These are phyloP conservation scores for Alternaria burnsii DNA, from an alignment of 2,329 filamentous ascomycete species.

Conservation along the genomic window DNA sequence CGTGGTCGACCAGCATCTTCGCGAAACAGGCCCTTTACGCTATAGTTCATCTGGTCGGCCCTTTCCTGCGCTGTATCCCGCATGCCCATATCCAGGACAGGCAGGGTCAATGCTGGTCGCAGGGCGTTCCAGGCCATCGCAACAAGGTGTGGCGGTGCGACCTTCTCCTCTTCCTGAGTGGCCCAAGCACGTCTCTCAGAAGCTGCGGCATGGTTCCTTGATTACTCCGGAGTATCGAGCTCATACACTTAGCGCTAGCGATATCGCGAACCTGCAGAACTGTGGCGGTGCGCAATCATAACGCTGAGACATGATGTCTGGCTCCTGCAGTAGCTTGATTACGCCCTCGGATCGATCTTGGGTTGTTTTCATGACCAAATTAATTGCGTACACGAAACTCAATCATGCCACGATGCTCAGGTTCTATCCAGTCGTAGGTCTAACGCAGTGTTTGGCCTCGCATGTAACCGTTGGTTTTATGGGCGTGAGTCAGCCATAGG, in stretches of 20 bases:
- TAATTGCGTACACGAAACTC: constrained; percentile 33
- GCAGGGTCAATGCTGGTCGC: constrained; percentile 33
- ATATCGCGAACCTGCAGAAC: constrained; percentile 4
- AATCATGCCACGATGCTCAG: constrained; percentile 21
- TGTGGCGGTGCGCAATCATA: constrained; percentile 16
- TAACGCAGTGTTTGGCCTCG: constrained; percentile 25
- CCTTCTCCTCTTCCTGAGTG: constrained; percentile 21
- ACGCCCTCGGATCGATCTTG: constrained; percentile 4
- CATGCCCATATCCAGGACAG: constrained; percentile 12
- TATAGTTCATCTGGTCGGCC: constrained; percentile 26
- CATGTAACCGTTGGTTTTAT: constrained; percentile 7
- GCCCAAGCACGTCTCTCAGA: constrained; percentile 22
- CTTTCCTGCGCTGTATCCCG: constrained; percentile 19
- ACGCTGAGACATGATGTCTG: constrained; percentile 5
- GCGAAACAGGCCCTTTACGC: constrained; percentile 31
- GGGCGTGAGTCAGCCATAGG: constrained; percentile 1
- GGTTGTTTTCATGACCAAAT: constrained; percentile 18
- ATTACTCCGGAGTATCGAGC: not conserved
- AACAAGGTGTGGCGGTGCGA: constrained; percentile 36
- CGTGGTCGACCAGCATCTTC: constrained; percentile 25
- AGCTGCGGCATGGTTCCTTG: not conserved
- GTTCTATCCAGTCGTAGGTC: constrained; percentile 12
- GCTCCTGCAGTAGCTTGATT: constrained; percentile 14
- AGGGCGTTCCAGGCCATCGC: constrained; percentile 30
- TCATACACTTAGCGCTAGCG: constrained; percentile 3